Percentiles rank a stretch among this genome's conserved stretches.
phyloP scores from a whole-genome alignment of 768 basidiomycete species.

The Phanerochaete carnosa region DNA sequence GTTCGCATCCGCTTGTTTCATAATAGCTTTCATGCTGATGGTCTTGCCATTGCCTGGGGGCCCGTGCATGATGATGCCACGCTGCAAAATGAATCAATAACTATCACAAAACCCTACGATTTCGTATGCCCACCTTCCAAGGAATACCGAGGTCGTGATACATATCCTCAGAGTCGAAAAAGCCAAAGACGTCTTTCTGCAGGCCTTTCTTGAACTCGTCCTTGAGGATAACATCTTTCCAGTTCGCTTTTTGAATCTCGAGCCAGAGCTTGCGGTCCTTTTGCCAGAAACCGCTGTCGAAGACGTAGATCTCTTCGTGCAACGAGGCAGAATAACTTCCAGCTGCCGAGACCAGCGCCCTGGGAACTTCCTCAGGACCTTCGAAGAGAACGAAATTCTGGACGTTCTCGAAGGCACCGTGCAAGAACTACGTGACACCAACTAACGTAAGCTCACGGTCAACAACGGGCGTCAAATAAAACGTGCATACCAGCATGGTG shows the following conservation, averaged over 20 bases:
- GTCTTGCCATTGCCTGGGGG: constrained; percentile 89
- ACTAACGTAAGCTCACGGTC: too few species aligned
- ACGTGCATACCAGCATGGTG: constrained; percentile 40
- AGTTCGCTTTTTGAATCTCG: constrained; percentile 48
- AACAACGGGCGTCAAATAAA: constrained; percentile 24
- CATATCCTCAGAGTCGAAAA: constrained; percentile 70
- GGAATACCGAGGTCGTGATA: constrained; percentile 77
- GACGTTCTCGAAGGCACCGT: constrained; percentile 17
- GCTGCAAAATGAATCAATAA: constrained; percentile 34
- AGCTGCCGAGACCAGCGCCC: constrained; percentile 48
- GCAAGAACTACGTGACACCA: constrained; percentile 31
- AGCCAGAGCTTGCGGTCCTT: constrained; percentile 62
- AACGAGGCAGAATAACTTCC: constrained; percentile 51
- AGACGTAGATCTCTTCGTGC: constrained; percentile 77
- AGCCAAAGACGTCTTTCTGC: constrained; percentile 74
- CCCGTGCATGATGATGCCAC: constrained; percentile 80
- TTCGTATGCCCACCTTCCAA: constrained; percentile 60
- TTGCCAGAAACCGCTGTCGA: constrained; percentile 64
- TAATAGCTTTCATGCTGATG: constrained; percentile 78
- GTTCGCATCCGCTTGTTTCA: constrained; percentile 64
- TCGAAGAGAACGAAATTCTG: constrained; percentile 56
- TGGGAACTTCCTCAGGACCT: constrained; percentile 49
- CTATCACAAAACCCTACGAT: background rate
- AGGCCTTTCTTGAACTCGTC: constrained; percentile 63
- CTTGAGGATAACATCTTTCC: constrained; percentile 74